Base-by-base conservation (phyloP, 2,329 filamentous ascomycete species). In the Paraphoma sp. region DNA sequence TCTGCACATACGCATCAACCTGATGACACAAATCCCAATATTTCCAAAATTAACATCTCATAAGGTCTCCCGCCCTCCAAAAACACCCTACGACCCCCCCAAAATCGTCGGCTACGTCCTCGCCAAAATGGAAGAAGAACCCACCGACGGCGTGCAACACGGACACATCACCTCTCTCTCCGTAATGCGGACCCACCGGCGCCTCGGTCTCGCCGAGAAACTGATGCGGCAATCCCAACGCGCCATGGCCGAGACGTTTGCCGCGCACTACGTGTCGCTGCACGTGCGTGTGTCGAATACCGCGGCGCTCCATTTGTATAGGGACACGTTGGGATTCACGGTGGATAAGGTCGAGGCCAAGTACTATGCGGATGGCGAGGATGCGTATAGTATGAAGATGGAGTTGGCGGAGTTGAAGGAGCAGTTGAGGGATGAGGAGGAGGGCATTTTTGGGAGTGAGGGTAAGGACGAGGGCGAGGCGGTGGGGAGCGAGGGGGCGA, bases 51-150 rank as follows among this genome's bases (percentile, higher is more conserved):
- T 23, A 5, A 23, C 23, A 5, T 3, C 5, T 23, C 23, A 23
- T 5, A 36, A 83, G 81, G 89, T 93, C 55, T 91, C 90, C 17
- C 87, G 92, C 36, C 91, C 92, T 33, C 86, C 86, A 68, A 89
- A 89, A 75, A 87, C 89, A 0, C 88, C 89, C 45, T 91, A 94
- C 78, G 91, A 96, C 77, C 95, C 96, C 70, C 95, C 95, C 65
- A 96, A 97, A 80, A 96, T 99, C 59, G 95, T 99, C 23, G 95
- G 95, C 69, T 99, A 99, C 76, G 95, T 99, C n/a, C 88, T 99
- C 28, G 95, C 95, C 49, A 99, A 99, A 85, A 99, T 99, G 93
- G 95, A 99, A 79, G 95, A 99, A 82, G 95, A 98, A 78, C 94
- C 95, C 7, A 75, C 89, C 57, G 94, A 98, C 77, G 93, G 93